Percentiles rank a stretch among this genome's conserved stretches.
Evolutionary conservation across 1,139 yeast species (phyloP).

Genomic region (Nakaseomyces sp.): DNA sequence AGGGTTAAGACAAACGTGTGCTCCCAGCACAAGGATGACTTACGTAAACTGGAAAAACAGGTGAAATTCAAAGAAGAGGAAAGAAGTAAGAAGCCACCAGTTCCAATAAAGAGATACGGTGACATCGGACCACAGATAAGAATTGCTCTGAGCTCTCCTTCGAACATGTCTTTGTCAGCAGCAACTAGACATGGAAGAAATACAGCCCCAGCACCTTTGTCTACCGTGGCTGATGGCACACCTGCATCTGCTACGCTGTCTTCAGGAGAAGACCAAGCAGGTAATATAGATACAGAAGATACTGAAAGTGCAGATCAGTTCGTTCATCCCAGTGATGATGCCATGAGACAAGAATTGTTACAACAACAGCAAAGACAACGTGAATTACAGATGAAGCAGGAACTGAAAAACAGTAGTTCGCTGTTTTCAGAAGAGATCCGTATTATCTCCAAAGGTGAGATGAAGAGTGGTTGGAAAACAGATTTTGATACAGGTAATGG

Average conservation of each 20-base stretch:
- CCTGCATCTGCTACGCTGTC: background rate
- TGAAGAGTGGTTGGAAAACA: slow-evolving; percentile 89
- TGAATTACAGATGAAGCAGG: slow-evolving; percentile 28
- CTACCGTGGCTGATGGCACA: slow-evolving; percentile 5
- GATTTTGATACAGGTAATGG: slow-evolving; percentile 67
- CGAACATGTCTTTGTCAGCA: slow-evolving; percentile 16
- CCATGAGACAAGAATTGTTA: slow-evolving; percentile 31
- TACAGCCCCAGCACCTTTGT: background rate
- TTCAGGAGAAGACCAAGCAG: slow-evolving; percentile 6
- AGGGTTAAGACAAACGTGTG: slow-evolving; percentile 56
- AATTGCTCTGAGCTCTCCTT: slow-evolving; percentile 25
- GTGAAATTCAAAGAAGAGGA: slow-evolving; percentile 32
- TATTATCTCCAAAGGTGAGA: slow-evolving; percentile 66
- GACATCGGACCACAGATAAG: slow-evolving; percentile 35
- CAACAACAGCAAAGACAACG: slow-evolving; percentile 30
- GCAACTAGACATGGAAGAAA: slow-evolving; percentile 8
- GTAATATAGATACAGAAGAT: slow-evolving; percentile 16
- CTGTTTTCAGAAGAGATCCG: slow-evolving; percentile 64
- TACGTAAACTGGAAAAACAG: slow-evolving; percentile 40
- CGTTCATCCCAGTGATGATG: slow-evolving; percentile 36
- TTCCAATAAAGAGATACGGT: slow-evolving; percentile 32
- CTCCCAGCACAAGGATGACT: slow-evolving; percentile 42
- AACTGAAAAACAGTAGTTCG: slow-evolving; percentile 32
- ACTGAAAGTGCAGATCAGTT: slow-evolving; percentile 21
- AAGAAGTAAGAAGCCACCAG: slow-evolving; percentile 21